Percentiles rank a stretch among this genome's conserved stretches.
Conservation (phyloP, 352 stramenopile species). For the Pythium brassicae region DNA sequence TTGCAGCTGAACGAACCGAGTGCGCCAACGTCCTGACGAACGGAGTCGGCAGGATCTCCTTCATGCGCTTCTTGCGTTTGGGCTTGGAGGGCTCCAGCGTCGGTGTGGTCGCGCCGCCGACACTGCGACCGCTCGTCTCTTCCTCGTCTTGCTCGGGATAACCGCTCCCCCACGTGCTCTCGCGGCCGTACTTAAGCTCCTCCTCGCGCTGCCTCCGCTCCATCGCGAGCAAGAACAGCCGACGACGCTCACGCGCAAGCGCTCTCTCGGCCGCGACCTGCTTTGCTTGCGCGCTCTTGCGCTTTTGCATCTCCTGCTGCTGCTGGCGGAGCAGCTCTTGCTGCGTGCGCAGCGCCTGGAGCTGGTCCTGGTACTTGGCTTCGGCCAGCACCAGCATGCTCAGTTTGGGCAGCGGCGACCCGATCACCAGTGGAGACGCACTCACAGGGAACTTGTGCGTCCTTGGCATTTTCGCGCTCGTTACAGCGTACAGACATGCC, state of each 20-base stretch:
- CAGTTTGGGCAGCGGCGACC: conserved; percentile 38
- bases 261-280: conserved; percentile 20
- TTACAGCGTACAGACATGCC: conserved; percentile 21
- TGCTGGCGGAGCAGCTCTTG: conserved; percentile 43
- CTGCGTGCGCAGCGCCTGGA: conserved; percentile 37
- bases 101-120: background rate
- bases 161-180: background rate
- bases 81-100: background rate
- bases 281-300: conserved; percentile 32
- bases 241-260: conserved; percentile 29
- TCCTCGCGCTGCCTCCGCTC: conserved; percentile 41
- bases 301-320: conserved; percentile 33
- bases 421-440: background rate
- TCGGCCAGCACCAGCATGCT: conserved; percentile 48
- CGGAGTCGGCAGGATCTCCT: conserved; percentile 9
- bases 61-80: conserved; percentile 18
- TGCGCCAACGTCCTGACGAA: background rate
- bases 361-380: conserved; percentile 48
- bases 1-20: background rate
- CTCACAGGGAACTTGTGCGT: background rate
- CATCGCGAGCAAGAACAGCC: conserved; percentile 30
- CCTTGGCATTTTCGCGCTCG: conserved; percentile 1
- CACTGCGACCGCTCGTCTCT: background rate
- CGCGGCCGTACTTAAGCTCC: conserved; percentile 31
- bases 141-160: conserved; percentile 5